Conservation (phyloP, 2,329 filamentous ascomycete genomes). For the Epichloe coenophiala region DNA sequence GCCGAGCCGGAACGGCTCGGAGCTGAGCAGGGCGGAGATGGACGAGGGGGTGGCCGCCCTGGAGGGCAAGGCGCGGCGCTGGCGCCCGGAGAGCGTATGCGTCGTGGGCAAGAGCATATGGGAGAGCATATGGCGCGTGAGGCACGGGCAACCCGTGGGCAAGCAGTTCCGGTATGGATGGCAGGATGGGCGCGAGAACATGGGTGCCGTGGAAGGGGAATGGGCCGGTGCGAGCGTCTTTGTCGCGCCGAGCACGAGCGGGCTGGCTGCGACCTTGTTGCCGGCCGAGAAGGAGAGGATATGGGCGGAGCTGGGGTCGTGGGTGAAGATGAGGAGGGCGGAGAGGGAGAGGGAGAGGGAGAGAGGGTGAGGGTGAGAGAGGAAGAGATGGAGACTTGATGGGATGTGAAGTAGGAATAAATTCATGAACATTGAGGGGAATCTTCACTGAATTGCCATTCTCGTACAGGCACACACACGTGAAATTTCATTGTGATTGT, state of each 20-base stretch:
- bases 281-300: constrained; percentile 70
- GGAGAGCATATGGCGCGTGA: constrained; percentile 71
- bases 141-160: constrained; percentile 42
- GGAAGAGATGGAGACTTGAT: constrained; percentile 4
- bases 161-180: constrained; percentile 75
- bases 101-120: constrained; percentile 81
- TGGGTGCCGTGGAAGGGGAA: constrained; percentile 31
- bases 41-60: constrained; percentile 60
- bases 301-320: constrained; percentile 73
- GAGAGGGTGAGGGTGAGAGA: not conserved
- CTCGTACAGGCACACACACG: not conserved
- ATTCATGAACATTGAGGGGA: no score
- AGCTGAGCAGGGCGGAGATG: constrained; percentile 67
- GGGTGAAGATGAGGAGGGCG: constrained; percentile 48
- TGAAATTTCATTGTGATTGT: not conserved
- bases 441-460: no score
- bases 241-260: constrained; percentile 87
- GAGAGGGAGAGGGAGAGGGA: no score
- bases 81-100: constrained; percentile 61
- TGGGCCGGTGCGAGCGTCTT: constrained; percentile 74
- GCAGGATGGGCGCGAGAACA: constrained; percentile 52
- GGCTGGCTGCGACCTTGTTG: constrained; percentile 62
- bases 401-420: not conserved
- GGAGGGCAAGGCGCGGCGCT: constrained; percentile 57
- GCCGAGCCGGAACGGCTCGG: constrained; percentile 63